phyloP scores from a whole-genome alignment of 257 asterid species.

The Fraxinus pennsylvanica region DNA sequence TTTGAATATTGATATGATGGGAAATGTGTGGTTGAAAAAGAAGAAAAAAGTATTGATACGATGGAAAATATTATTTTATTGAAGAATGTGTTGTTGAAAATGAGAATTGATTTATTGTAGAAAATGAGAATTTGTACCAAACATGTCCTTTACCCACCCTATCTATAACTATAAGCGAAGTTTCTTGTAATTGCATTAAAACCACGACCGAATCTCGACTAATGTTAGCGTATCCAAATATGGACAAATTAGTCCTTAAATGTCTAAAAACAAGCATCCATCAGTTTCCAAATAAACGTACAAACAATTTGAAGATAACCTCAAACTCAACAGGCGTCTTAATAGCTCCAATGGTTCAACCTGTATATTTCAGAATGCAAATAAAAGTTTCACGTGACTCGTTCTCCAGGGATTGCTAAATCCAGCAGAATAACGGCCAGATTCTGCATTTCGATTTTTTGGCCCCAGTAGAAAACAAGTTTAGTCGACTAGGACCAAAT shows the following conservation, averaged over 20 bases:
- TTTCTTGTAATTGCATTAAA: neutral
- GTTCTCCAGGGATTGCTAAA: neutral
- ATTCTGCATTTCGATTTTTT: neutral
- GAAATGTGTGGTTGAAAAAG: too few species aligned
- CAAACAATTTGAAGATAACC: neutral
- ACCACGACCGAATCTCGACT: neutral
- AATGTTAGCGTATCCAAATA: neutral
- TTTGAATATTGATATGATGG: too few species aligned
- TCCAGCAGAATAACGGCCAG: neutral
- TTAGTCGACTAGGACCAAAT: neutral
- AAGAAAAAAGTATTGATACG: too few species aligned
- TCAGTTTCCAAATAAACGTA: neutral
- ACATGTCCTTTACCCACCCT: neutral
- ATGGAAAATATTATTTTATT: too few species aligned
- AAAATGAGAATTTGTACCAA: too few species aligned
- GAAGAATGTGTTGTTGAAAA: too few species aligned
- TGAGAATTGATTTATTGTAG: too few species aligned
- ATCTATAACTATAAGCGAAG: too few species aligned
- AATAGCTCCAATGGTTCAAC: neutral
- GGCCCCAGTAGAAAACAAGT: neutral
- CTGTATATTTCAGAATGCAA: neutral
- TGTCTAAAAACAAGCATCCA: neutral
- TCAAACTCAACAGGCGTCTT: conserved; percentile 4
- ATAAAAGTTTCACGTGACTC: neutral
- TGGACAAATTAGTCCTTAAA: neutral